A percentile compares a stretch with the other conserved stretches of the same genome.
Evolutionary conservation across 2,329 filamentous ascomycete species (phyloP).

Genomic region (Xylaria sp.): DNA sequence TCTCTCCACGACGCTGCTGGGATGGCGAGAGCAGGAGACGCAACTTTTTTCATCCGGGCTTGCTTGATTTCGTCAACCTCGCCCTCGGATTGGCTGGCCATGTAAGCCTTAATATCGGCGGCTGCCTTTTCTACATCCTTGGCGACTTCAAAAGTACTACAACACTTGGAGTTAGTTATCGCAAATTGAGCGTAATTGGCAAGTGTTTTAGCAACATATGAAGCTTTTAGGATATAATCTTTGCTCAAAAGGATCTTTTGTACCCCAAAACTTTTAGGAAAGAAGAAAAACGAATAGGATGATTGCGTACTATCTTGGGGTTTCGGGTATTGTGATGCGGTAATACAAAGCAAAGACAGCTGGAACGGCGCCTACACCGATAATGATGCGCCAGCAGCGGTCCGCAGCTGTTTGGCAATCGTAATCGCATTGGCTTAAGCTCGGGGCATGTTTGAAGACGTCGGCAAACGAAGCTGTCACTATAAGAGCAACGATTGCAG

Average conservation of each 20-base stretch:
- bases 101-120: conserved; percentile 73
- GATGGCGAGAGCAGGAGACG: conserved; percentile 65
- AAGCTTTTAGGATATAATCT: not conserved
- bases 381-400: conserved; percentile 83
- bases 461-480: conserved; percentile 72
- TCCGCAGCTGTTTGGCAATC: conserved; percentile 77
- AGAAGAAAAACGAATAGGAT: not conserved
- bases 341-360: conserved; percentile 85
- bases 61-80: conserved; percentile 60
- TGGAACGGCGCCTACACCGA: conserved; percentile 81
- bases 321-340: conserved; percentile 86
- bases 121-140: conserved; percentile 80
- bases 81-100: conserved; percentile 60
- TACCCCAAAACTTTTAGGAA: not conserved
- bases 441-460: conserved; percentile 56
- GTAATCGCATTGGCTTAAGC: conserved; percentile 63
- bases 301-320: conserved; percentile 70
- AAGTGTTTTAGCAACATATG: not conserved
- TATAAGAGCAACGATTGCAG: conserved; percentile 76
- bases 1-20: conserved; percentile 78
- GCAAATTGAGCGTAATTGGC: not conserved
- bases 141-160: conserved; percentile 76
- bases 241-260: not conserved
- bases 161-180: conserved; percentile 2
- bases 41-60: conserved; percentile 63